These are phyloP conservation scores for Crepidotus variabilis DNA, from an alignment of 768 basidiomycete species.

Conservation along the genomic window DNA sequence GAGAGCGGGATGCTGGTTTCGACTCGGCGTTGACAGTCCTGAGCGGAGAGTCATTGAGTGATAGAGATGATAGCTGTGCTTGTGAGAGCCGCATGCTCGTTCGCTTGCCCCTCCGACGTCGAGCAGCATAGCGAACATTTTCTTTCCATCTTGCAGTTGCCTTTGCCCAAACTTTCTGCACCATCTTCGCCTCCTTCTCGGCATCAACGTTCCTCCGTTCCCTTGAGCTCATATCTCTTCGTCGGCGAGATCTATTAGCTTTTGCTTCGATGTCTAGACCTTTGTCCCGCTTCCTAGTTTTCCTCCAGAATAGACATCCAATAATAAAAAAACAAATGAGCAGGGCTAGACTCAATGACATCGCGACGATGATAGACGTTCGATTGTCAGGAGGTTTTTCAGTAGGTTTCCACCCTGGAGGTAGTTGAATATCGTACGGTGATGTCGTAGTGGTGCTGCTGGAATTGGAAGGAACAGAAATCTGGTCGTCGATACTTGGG, in stretches of 20 bases:
- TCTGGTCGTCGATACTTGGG: constrained; percentile 29
- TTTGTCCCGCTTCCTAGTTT: constrained; percentile 25
- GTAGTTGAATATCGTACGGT: constrained; percentile 35
- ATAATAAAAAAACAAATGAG: constrained; percentile 61
- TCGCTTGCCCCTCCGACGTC: constrained; percentile 51
- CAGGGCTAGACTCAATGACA: constrained; percentile 62
- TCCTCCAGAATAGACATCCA: constrained; percentile 58
- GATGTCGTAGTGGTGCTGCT: constrained; percentile 14
- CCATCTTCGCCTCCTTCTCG: constrained; percentile 44
- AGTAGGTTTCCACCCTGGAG: constrained; percentile 47
- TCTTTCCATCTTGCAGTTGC: constrained; percentile 70
- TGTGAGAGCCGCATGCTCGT: constrained; percentile 20
- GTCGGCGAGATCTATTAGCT: constrained; percentile 24
- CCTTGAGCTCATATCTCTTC: constrained; percentile 13
- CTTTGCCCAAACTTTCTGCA: constrained; percentile 59
- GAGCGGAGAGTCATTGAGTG: constrained; percentile 17
- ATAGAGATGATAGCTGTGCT: constrained; percentile 23
- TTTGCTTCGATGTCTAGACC: constrained; percentile 54
- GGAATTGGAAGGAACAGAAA: constrained; percentile 19
- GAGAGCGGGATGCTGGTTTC: constrained; percentile 15
- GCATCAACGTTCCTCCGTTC: constrained; percentile 27
- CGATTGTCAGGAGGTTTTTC: constrained; percentile 21
- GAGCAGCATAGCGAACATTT: constrained; percentile 55
- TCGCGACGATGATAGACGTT: constrained; percentile 46
- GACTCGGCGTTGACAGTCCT: constrained; percentile 7